Percentiles rank a stretch among this genome's conserved stretches.
phyloP scores from a whole-genome alignment of 2,329 filamentous ascomycete species.

The Rhytidhysteron rufulum region DNA sequence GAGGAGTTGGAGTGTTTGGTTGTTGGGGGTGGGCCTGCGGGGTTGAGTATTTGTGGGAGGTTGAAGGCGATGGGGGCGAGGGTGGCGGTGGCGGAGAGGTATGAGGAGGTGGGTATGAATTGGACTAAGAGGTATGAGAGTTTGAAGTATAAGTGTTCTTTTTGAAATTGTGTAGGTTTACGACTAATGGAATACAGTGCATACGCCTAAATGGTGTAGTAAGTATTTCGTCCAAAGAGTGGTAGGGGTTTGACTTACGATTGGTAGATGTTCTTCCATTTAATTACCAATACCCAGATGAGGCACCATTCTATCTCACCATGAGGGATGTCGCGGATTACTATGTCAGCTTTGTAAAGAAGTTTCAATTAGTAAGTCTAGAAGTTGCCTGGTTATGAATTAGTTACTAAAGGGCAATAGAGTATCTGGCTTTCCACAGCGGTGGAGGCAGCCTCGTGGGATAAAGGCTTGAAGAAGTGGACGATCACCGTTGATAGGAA shows the following conservation, averaged over 20 bases:
- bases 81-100: slow-evolving; percentile 37
- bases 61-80: slow-evolving; percentile 34
- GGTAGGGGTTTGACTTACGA: too few species aligned
- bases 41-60: slow-evolving; percentile 35
- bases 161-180: neutral
- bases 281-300: slow-evolving; percentile 11
- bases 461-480: neutral
- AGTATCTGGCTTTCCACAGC: neutral
- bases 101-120: slow-evolving; percentile 33
- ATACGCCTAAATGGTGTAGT: slow-evolving; percentile 13
- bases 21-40: slow-evolving; percentile 38
- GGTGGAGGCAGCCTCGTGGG: neutral
- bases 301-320: slow-evolving; percentile 18
- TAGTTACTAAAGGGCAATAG: neutral
- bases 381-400: slow-evolving; percentile 24
- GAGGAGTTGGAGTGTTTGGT: slow-evolving; percentile 4
- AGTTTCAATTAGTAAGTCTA: slow-evolving; percentile 38
- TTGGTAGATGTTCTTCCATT: slow-evolving; percentile 24
- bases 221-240: too few species aligned
- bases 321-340: slow-evolving; percentile 34
- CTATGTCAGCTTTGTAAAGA: slow-evolving; percentile 35
- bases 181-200: slow-evolving; percentile 4
- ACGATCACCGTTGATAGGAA: neutral
- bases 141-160: slow-evolving; percentile 13
- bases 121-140: slow-evolving; percentile 41